phyloP scores from a whole-genome alignment of 2,329 filamentous ascomycete species.

The Phialocephala sp. region DNA sequence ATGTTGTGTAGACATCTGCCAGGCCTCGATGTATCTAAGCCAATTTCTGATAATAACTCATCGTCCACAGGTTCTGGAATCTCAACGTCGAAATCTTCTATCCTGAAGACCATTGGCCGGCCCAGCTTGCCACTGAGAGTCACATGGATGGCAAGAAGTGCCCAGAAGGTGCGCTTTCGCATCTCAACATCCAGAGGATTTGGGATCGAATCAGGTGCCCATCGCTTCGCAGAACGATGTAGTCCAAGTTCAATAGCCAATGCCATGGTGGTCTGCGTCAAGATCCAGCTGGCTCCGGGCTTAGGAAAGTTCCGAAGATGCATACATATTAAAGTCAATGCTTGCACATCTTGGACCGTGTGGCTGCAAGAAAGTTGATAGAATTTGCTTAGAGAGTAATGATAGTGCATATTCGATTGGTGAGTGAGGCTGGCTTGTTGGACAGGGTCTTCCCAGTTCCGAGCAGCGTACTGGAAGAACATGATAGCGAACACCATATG shows the following conservation, averaged over 20 bases:
- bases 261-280: slow-evolving; percentile 68
- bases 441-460: slow-evolving; percentile 64
- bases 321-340: slow-evolving; percentile 71
- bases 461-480: slow-evolving; percentile 76
- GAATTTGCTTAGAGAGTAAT: slow-evolving; percentile 73
- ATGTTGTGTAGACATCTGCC: slow-evolving; percentile 71
- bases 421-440: slow-evolving; percentile 62
- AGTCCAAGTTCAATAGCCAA: slow-evolving; percentile 77
- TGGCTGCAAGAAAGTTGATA: slow-evolving; percentile 67
- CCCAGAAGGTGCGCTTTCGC: slow-evolving; percentile 81
- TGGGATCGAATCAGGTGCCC: slow-evolving; percentile 51
- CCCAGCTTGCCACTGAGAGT: slow-evolving; percentile 78
- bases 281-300: slow-evolving; percentile 74
- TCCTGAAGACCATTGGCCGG: slow-evolving; percentile 74
- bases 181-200: slow-evolving; percentile 73
- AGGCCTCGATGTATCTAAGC: slow-evolving; percentile 59
- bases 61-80: slow-evolving; percentile 76
- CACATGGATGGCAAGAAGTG: slow-evolving; percentile 67
- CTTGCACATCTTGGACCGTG: slow-evolving; percentile 72
- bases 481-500: slow-evolving; percentile 83
- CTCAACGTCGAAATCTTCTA: slow-evolving; percentile 80
- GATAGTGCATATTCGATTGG: slow-evolving; percentile 78
- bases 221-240: slow-evolving; percentile 71
- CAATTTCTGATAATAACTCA: slow-evolving; percentile 68
- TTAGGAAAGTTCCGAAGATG: slow-evolving; percentile 81